phyloP scores from a whole-genome alignment of 2,329 filamentous ascomycete genomes.

The Monilinia fructigena region DNA sequence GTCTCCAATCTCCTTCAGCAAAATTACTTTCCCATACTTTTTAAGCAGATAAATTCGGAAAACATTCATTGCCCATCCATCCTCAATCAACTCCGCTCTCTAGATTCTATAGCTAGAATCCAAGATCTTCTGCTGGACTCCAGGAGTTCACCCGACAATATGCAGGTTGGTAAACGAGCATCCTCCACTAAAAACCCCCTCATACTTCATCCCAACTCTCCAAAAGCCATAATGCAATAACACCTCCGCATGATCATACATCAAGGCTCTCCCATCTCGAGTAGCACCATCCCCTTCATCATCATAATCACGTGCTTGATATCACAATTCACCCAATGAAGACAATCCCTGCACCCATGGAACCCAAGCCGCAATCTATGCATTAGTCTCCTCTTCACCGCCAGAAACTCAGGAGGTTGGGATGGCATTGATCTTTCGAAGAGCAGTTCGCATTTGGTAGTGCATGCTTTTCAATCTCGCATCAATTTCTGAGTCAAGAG shows the following conservation, averaged over 20 bases:
- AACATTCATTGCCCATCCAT: not conserved
- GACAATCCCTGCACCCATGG: not conserved
- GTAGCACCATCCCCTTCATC: not conserved
- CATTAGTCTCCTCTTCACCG: conserved; percentile 19
- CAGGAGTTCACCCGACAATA: not conserved
- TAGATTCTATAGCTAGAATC: not conserved
- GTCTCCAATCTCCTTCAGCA: not conserved
- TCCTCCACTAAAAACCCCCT: not conserved
- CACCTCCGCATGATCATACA: not conserved
- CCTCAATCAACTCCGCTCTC: not conserved
- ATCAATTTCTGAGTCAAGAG: not conserved
- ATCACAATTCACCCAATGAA: not conserved
- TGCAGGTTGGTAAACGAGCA: not conserved
- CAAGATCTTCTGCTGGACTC: not conserved
- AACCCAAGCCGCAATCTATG: not conserved
- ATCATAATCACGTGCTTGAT: not conserved
- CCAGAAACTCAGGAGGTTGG: conserved; percentile 20
- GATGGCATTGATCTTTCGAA: conserved; percentile 12
- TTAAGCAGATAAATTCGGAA: no score
- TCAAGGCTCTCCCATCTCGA: not conserved
- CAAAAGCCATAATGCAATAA: not conserved
- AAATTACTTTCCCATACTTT: not conserved
- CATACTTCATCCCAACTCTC: not conserved
- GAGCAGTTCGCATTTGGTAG: not conserved
- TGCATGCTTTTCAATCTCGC: no score